These are phyloP conservation scores for Onygenales sp. DNA, from an alignment of 2,329 filamentous ascomycete genomes.

Conservation along the genomic window DNA sequence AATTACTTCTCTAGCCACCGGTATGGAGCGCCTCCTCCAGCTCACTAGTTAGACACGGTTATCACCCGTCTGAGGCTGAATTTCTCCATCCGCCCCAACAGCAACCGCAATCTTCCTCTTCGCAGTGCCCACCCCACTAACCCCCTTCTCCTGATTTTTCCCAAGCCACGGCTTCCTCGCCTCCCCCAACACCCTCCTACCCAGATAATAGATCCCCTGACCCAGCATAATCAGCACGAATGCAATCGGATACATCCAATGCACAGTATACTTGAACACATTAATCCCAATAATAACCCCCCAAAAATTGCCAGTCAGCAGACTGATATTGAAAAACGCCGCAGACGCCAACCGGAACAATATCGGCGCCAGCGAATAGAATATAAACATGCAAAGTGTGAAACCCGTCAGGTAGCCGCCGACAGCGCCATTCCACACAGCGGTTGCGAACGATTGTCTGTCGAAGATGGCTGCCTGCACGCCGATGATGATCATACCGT, in stretches of 20 bases:
- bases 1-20: too few relatives aligned
- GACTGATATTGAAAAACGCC: conserved; percentile 91
- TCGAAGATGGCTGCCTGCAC: conserved; percentile 89
- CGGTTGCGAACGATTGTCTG: conserved; percentile 56
- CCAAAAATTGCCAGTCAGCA: conserved; percentile 96
- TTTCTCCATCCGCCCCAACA: neutral
- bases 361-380: conserved; percentile 80
- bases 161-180: conserved; percentile 93
- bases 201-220: conserved; percentile 77
- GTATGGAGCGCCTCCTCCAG: too few relatives aligned
- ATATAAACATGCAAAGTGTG: conserved; percentile 70
- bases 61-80: conserved; percentile 6
- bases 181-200: conserved; percentile 73
- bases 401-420: conserved; percentile 83
- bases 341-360: conserved; percentile 83
- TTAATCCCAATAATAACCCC: conserved; percentile 83
- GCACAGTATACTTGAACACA: conserved; percentile 70
- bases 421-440: conserved; percentile 57
- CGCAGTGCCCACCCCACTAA: conserved; percentile 74
- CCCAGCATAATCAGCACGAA: conserved; percentile 88
- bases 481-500: conserved; percentile 84
- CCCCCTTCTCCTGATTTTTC: conserved; percentile 69
- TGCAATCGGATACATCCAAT: conserved; percentile 90
- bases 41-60: conserved; percentile 1
- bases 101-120: conserved; percentile 55